Evolutionary conservation across 23 red algal genomes (phyloP).

Genomic region (Agarophyton chilense): DNA sequence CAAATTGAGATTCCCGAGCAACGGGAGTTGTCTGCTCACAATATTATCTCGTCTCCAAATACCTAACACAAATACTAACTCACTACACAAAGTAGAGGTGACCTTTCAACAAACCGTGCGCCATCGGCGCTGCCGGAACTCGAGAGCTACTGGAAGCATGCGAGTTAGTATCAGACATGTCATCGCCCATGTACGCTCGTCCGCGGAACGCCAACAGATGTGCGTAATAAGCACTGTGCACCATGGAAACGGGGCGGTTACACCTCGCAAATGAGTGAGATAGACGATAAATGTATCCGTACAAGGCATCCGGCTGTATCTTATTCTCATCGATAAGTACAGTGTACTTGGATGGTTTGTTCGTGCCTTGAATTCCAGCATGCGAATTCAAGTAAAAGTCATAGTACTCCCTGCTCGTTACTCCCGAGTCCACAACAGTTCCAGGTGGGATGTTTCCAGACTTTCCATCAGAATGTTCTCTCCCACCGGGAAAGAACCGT

Average conservation of each 20-base stretch:
- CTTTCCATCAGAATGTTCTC: neutral
- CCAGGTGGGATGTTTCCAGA: slow-evolving; percentile 56
- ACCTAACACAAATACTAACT: too few species aligned
- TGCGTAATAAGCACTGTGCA: slow-evolving; percentile 56
- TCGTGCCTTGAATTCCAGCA: slow-evolving; percentile 60
- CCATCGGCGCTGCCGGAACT: slow-evolving; percentile 6
- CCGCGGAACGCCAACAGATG: slow-evolving; percentile 65
- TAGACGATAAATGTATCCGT: slow-evolving; percentile 46
- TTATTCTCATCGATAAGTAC: slow-evolving; percentile 67
- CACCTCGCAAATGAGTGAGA: slow-evolving; percentile 53
- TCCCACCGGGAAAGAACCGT: slow-evolving; percentile 34
- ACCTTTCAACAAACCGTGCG: neutral
- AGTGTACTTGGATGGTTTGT: slow-evolving; percentile 50
- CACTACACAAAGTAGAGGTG: slow-evolving; percentile 36
- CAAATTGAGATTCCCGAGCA: too few species aligned
- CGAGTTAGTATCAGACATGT: slow-evolving; percentile 42
- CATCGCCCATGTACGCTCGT: slow-evolving; percentile 60
- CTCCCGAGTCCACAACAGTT: slow-evolving; percentile 6
- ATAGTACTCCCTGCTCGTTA: slow-evolving; percentile 23
- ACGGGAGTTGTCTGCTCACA: too few species aligned
- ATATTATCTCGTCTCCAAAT: too few species aligned
- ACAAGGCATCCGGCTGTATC: slow-evolving; percentile 21
- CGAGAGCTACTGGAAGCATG: neutral
- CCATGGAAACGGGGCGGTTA: slow-evolving; percentile 56
- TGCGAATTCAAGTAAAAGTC: slow-evolving; percentile 76